These are phyloP conservation scores for Priceomyces castillae DNA, from an alignment of 805 yeast genomes.

Conservation along the genomic window DNA sequence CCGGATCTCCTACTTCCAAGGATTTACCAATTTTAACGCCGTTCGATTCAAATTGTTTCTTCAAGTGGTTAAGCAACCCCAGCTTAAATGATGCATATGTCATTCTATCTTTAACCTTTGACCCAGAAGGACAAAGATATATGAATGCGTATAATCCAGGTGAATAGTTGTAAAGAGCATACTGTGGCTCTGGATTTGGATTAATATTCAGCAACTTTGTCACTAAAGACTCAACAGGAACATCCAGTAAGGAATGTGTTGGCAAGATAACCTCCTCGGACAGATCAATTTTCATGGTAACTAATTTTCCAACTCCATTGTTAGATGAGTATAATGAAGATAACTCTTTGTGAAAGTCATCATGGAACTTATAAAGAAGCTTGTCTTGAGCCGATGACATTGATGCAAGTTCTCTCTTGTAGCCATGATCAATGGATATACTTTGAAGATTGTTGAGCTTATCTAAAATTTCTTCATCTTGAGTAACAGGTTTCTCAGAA, in stretches of 20 bases:
- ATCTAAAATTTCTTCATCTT: slow-evolving; percentile 53
- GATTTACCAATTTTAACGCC: slow-evolving; percentile 38
- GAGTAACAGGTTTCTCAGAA: slow-evolving; percentile 49
- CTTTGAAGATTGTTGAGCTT: slow-evolving; percentile 39
- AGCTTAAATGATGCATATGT: slow-evolving; percentile 79
- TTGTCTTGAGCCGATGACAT: slow-evolving; percentile 22
- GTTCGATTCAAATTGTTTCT: slow-evolving; percentile 29
- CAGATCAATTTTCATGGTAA: slow-evolving; percentile 52
- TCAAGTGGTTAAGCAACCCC: slow-evolving; percentile 54
- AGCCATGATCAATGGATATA: slow-evolving; percentile 21
- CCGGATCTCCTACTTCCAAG: slow-evolving; percentile 71
- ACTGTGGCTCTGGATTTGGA: slow-evolving; percentile 40
- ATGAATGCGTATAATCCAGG: slow-evolving; percentile 52
- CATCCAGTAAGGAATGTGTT: slow-evolving; percentile 17
- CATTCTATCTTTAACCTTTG: slow-evolving; percentile 90
- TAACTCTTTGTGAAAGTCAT: slow-evolving; percentile 24
- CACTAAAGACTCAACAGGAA: slow-evolving; percentile 20
- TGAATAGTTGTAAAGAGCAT: slow-evolving; percentile 49
- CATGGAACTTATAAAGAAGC: slow-evolving; percentile 25
- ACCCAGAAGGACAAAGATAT: slow-evolving; percentile 86
- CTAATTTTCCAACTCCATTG: slow-evolving; percentile 24
- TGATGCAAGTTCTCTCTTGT: slow-evolving; percentile 32
- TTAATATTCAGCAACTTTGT: slow-evolving; percentile 29
- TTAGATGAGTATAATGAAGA: slow-evolving; percentile 17
- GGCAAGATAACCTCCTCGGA: slow-evolving; percentile 41